Evolutionary conservation across 2,329 filamentous ascomycete species (phyloP).

Genomic region (Ophiostoma sp.): DNA sequence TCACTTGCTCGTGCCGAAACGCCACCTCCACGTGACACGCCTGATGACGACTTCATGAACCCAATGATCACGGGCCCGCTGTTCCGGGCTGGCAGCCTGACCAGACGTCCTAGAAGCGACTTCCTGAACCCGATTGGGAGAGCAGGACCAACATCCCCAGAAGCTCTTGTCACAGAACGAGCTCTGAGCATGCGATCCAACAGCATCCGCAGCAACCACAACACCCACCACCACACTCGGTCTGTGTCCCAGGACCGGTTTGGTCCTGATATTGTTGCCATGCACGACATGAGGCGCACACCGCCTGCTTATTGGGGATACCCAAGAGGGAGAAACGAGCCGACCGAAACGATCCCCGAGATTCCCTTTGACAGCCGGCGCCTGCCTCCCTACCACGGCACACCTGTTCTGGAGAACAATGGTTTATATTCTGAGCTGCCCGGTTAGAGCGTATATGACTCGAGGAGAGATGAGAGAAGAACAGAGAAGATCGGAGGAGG

Average conservation of each 20-base stretch:
- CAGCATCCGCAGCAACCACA: conserved; percentile 13
- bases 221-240: neutral
- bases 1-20: conserved; percentile 22
- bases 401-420: conserved; percentile 20
- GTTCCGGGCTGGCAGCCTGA: conserved; percentile 18
- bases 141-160: neutral
- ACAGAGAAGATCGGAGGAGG: neutral
- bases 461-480: neutral
- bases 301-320: conserved; percentile 16
- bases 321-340: neutral
- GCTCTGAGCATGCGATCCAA: conserved; percentile 13
- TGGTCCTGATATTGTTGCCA: conserved; percentile 22
- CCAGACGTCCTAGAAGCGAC: neutral
- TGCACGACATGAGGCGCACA: conserved; percentile 24
- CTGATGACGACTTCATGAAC: conserved; percentile 19
- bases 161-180: neutral
- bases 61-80: conserved; percentile 6
- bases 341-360: conserved; percentile 18
- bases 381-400: conserved; percentile 22
- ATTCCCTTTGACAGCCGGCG: conserved; percentile 27
- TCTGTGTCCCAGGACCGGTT: conserved; percentile 17
- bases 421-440: conserved; percentile 24
- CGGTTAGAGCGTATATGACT: conserved; percentile 17
- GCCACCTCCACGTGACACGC: conserved; percentile 23
- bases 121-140: neutral